phyloP scores from a whole-genome alignment of 2,329 filamentous ascomycete genomes.

The Endoconidiophora polonica region DNA sequence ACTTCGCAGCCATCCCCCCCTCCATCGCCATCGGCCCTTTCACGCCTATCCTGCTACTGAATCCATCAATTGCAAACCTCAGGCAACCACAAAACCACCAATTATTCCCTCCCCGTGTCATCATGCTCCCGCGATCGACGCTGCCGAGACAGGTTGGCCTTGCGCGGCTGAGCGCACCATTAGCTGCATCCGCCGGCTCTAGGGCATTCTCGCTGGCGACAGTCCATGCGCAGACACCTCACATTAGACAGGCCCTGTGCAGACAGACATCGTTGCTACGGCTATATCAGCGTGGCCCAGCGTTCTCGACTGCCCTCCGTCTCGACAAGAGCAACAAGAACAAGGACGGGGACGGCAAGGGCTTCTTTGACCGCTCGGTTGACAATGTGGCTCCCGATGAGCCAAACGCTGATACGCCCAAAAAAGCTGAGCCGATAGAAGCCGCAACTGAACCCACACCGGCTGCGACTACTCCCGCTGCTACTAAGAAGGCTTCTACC shows the following conservation, averaged over 20 bases:
- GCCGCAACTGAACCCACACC: background rate
- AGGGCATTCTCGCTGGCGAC: slow-evolving; percentile 8
- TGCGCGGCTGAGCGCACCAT: slow-evolving; percentile 5
- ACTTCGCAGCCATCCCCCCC: background rate
- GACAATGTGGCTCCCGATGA: slow-evolving; percentile 36
- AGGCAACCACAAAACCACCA: background rate
- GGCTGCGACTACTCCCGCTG: background rate
- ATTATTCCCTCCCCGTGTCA: background rate
- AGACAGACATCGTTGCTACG: slow-evolving; percentile 6
- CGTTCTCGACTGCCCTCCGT: slow-evolving; percentile 9
- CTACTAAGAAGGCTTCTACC: slow-evolving; percentile 1
- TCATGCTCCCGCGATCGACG: slow-evolving; percentile 12
- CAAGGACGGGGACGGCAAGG: slow-evolving; percentile 20
- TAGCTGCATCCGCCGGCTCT: background rate
- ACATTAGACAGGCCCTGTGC: slow-evolving; percentile 7
- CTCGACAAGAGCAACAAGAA: slow-evolving; percentile 18
- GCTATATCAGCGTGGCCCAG: slow-evolving; percentile 6
- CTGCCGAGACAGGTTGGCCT: slow-evolving; percentile 8
- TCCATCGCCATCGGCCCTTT: background rate
- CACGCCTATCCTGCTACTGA: background rate
- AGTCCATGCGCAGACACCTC: slow-evolving; percentile 2
- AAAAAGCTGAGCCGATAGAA: slow-evolving; percentile 7
- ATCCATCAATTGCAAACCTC: background rate
- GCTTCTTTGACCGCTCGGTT: slow-evolving; percentile 34
- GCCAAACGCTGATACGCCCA: slow-evolving; percentile 22